phyloP scores from a whole-genome alignment of 1,139 yeast species.

The Zygosaccharomyces pseudobailii region DNA sequence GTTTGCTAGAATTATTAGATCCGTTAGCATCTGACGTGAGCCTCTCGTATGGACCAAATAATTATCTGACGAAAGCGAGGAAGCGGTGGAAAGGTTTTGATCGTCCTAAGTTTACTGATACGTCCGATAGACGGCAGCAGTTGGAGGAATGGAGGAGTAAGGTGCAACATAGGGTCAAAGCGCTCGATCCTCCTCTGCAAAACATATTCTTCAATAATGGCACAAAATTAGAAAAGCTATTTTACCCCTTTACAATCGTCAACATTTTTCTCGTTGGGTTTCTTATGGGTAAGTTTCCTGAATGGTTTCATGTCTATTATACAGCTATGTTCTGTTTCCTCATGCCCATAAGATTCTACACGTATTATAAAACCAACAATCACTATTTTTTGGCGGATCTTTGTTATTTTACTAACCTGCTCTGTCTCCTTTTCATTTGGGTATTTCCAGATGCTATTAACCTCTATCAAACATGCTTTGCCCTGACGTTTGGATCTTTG shows the following conservation, averaged over 20 bases:
- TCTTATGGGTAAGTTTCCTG: constrained; percentile 73
- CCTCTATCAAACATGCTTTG: constrained; percentile 76
- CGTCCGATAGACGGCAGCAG: constrained; percentile 18
- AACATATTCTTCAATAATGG: constrained; percentile 37
- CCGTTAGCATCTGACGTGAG: constrained; percentile 28
- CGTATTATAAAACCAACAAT: constrained; percentile 72
- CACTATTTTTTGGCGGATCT: constrained; percentile 90
- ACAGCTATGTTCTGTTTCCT: constrained; percentile 56
- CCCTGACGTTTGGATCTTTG: constrained; percentile 82
- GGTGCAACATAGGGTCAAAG: constrained; percentile 18
- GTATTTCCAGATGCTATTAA: constrained; percentile 66
- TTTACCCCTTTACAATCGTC: constrained; percentile 71
- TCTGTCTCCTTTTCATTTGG: constrained; percentile 75
- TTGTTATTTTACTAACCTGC: constrained; percentile 81
- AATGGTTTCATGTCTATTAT: constrained; percentile 71
- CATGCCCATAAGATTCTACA: constrained; percentile 81
- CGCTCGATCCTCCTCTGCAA: constrained; percentile 23
- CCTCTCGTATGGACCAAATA: constrained; percentile 15
- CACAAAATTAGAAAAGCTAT: constrained; percentile 72
- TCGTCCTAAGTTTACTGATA: constrained; percentile 7
- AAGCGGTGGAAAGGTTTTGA: constrained; percentile 15
- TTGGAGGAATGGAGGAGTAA: constrained; percentile 20
- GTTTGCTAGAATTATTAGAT: constrained; percentile 25
- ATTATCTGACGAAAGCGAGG: constrained; percentile 17
- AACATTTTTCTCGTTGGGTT: constrained; percentile 69